Base-by-base conservation (phyloP, 1,284 basidiomycete species). In the Peniophora sp. region DNA sequence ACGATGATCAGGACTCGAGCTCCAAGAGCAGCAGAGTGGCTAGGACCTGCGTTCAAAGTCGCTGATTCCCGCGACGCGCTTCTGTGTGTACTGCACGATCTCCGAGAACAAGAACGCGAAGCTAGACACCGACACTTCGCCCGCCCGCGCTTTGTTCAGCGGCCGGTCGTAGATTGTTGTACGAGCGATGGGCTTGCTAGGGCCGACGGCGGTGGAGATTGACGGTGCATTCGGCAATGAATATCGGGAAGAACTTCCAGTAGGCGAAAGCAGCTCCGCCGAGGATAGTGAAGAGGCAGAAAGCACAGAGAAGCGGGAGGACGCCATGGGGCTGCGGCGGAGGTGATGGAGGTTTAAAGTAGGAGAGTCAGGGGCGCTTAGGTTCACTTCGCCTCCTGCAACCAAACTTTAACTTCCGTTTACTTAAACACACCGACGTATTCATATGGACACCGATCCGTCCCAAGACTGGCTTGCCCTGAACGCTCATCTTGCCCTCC, bases 41-140 rank as follows among this genome's bases (percentile, higher is more conserved):
- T 32, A 61, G 47, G 16, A 69, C 68, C 68, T 63, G 47, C 88
- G 79, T 69, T 99, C 97, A 52, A 99, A 77, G 63, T 99, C 96
- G 61, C 90, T 86, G 54, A 99, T 95, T 9, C 95, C 96, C 58
- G 81, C 85, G 50, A 98, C 96, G 49, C 93, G 79, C 61, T 89
- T 92, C 70, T 99, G 96, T 1, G 92, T 95, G 66, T 99, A 99
- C 63, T 92, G 86, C 1, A 97, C 84, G 19, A 94, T 76, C 69
- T 97, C 93, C 8, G 89, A 89, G 68, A 97, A 93, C 55, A 97
- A 73, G 63, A 96, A 97, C 0, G 87, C 80, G 67, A 91, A 94
- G 1, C 92, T 85, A 2, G 85, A 79, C 2, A 84, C 73, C 19
- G 89, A 87, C 48, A 95, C 90, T 64, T 97, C 92, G 3, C 83